Base-by-base conservation (phyloP, 345 rosid species). In the Citrus unshiu region DNA sequence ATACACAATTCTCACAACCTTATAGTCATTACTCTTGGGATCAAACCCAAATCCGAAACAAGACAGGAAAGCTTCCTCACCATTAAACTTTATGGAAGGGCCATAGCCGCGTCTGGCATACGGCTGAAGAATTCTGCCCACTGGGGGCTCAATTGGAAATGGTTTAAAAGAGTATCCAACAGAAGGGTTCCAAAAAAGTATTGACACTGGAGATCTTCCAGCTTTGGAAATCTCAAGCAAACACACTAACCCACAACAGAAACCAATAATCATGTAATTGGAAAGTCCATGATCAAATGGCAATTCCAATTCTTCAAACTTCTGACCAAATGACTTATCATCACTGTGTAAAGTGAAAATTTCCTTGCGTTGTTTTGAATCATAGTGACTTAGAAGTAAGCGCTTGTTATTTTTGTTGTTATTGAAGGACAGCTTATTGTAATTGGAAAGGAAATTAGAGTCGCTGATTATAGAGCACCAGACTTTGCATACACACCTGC, bases 1-100 rank as follows among this genome's bases (percentile, higher is more conserved):
- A 46, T 78, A 82, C 37, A 78, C 78, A 40, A 83, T 35, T 77
- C 83, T 83, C 35, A 87, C 80, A 30, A 83, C 79, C 81, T 85
- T 87, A 61, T 81, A 80, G 24, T 80, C 78, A n/a, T 39, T 34
- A 4, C 63, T 60, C 18, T 66, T 49, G 9, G 56, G 37, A 64
- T 85, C 85, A 25, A 83, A 85, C 9, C 88, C 77, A 30, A 74
- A 62, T 9, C 77, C 68, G 4, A 35, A 59, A 60, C 27, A 6
- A 69, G 35, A 25, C 9, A 10, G 19, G 27, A 37, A 3, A 43
- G 5, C 57, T 4, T 34, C 21, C 13, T 22, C 43, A 3, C 21
- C 40, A 32, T 1, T 2, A 65, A 65, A 65, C 35, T 24, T 34
- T 6, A 65, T 19, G 7, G 68, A 65, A 18, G 68, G 68, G 24